Percentiles rank a stretch among this genome's conserved stretches.
Evolutionary conservation across 192 early-diverging fungal genomes (phyloP).

Genomic region (Gigaspora rosea): DNA sequence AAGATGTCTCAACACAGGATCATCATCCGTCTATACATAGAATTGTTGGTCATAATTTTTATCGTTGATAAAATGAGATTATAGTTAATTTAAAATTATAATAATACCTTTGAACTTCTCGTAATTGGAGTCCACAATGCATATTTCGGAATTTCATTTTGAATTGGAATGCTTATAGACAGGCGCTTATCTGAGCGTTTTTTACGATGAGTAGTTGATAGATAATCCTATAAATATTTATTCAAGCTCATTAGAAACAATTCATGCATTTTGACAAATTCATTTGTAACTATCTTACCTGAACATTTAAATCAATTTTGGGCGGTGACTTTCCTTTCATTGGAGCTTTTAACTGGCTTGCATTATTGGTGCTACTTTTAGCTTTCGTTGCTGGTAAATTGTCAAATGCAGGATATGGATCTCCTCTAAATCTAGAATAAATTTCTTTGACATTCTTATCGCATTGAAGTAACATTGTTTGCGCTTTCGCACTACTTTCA

Average conservation of each 20-base stretch:
- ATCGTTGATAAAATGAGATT: neutral
- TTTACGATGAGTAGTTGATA: constrained; percentile 11
- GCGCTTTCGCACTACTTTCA: constrained; percentile 2
- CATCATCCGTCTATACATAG: constrained; percentile 24
- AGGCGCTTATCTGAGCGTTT: neutral
- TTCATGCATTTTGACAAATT: neutral
- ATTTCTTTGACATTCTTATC: neutral
- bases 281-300: neutral
- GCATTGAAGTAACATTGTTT: neutral
- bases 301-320: neutral
- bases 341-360: neutral
- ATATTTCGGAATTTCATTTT: constrained; percentile 22
- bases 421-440: neutral
- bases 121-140: constrained; percentile 29
- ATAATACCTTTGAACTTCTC: constrained; percentile 23
- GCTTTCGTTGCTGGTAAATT: neutral
- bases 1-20: constrained; percentile 32
- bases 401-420: neutral
- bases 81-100: neutral
- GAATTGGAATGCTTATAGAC: neutral
- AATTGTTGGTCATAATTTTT: neutral
- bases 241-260: neutral
- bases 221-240: neutral
- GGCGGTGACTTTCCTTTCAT: neutral
- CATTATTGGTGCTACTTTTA: neutral